These are phyloP conservation scores for Xylariaceae sp. DNA, from an alignment of 2,329 filamentous ascomycete species.

Conservation along the genomic window DNA sequence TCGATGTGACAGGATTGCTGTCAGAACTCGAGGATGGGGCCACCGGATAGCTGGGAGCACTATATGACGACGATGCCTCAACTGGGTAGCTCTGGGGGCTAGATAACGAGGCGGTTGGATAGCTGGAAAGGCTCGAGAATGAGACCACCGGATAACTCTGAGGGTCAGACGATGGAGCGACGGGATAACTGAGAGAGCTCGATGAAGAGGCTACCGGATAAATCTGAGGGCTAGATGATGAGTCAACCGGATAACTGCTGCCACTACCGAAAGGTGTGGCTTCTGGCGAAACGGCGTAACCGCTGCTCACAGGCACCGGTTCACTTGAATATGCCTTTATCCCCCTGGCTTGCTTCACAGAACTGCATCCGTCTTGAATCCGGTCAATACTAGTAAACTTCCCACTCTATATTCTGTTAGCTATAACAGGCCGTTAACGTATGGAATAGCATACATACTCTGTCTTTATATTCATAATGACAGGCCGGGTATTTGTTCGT, in stretches of 20 bases:
- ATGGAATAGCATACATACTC: conserved; percentile 17
- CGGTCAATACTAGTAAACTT: conserved; percentile 26
- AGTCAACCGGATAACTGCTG: neutral
- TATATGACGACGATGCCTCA: neutral
- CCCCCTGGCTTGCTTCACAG: conserved; percentile 17
- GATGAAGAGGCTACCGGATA: neutral
- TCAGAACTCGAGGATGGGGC: conserved; percentile 15
- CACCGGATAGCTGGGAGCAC: conserved; percentile 16
- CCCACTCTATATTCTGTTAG: conserved; percentile 25
- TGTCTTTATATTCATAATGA: conserved; percentile 30
- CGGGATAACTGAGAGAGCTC: neutral
- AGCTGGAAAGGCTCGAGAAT: neutral
- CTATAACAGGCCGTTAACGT: neutral
- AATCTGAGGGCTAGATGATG: too few species aligned
- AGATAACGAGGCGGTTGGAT: neutral
- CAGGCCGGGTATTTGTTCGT: conserved; percentile 33
- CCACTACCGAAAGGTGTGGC: neutral
- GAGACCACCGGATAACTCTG: neutral
- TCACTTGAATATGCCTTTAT: neutral
- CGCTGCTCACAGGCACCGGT: neutral
- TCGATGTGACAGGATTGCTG: conserved; percentile 26
- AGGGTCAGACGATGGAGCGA: neutral
- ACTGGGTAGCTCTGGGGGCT: neutral
- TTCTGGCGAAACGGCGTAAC: neutral
- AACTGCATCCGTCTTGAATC: conserved; percentile 23